Evolutionary conservation across 352 stramenopile species (phyloP).

Genomic region (Pythium volutum): DNA sequence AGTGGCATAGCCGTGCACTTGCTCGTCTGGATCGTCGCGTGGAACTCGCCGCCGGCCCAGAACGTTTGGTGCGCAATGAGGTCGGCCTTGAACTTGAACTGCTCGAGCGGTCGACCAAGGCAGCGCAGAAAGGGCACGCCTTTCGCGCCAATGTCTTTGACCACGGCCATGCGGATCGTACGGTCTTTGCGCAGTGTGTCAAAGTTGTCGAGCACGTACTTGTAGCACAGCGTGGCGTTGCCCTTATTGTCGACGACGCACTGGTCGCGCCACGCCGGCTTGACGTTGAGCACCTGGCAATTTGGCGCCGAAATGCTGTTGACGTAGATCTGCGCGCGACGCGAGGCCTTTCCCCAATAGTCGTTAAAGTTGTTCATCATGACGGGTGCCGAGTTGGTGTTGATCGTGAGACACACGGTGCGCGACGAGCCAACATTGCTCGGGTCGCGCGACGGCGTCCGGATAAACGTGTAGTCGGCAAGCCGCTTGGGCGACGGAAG

Average conservation of each 20-base stretch:
- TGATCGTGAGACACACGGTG: slow-evolving; percentile 25
- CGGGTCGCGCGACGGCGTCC: background rate
- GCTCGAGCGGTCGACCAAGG: slow-evolving; percentile 28
- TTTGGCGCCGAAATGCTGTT: slow-evolving; percentile 34
- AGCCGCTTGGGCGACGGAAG: background rate
- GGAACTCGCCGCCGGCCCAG: slow-evolving; percentile 41
- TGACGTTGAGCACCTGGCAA: slow-evolving; percentile 22
- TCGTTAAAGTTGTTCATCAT: slow-evolving; percentile 30
- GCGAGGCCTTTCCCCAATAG: slow-evolving; percentile 30
- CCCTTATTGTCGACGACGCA: slow-evolving; percentile 26
- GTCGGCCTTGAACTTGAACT: slow-evolving; percentile 56
- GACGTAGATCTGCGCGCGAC: slow-evolving; percentile 26
- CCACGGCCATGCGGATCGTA: slow-evolving; percentile 31
- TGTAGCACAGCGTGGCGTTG: slow-evolving; percentile 41
- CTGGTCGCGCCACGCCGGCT: slow-evolving; percentile 15
- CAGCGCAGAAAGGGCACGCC: slow-evolving; percentile 56
- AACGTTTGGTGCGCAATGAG: slow-evolving; percentile 47
- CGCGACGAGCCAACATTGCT: background rate
- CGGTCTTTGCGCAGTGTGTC: slow-evolving; percentile 28
- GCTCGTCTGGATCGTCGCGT: slow-evolving; percentile 49
- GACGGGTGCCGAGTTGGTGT: slow-evolving; percentile 23
- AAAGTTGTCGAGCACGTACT: slow-evolving; percentile 51
- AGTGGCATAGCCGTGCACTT: slow-evolving; percentile 38
- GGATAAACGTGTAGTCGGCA: background rate
- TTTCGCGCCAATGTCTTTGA: slow-evolving; percentile 35